Percentiles rank a stretch among this genome's conserved stretches.
These are phyloP conservation scores for Hibiscus trionum DNA, from an alignment of 345 rosid species.

Conservation along the genomic window DNA sequence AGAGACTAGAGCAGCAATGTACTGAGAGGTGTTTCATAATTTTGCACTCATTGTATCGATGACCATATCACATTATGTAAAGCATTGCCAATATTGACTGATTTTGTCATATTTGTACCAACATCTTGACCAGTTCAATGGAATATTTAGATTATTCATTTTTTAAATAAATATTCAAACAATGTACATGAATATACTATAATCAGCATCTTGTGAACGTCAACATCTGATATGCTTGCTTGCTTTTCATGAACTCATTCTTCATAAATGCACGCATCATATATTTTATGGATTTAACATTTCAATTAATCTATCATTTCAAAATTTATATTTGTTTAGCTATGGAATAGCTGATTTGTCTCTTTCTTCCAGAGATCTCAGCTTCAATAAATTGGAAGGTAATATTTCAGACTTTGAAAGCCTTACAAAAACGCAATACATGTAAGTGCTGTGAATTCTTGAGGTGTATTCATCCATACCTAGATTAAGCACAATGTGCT, in stretches of 20 bases:
- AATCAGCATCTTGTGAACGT: neutral
- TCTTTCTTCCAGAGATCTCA: conserved; percentile 36
- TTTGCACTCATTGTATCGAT: neutral
- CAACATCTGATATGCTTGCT: neutral
- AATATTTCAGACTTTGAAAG: conserved; percentile 21
- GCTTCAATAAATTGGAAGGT: conserved; percentile 47
- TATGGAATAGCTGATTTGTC: neutral
- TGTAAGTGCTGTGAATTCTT: conserved; percentile 25
- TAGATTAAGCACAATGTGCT: neutral
- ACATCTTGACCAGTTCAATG: neutral
- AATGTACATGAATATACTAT: neutral
- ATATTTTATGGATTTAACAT: neutral
- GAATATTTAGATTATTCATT: neutral
- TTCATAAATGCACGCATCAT: neutral
- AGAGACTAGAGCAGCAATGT: neutral
- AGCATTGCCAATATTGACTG: neutral
- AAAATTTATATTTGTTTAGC: neutral
- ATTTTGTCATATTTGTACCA: neutral
- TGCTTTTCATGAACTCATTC: neutral
- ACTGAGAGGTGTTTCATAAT: neutral
- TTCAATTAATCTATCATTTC: neutral
- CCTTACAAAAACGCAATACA: conserved; percentile 15
- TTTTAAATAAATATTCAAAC: neutral
- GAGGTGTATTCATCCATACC: neutral
- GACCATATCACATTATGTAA: neutral